Percentiles rank a stretch among this genome's conserved stretches.
phyloP scores from a whole-genome alignment of 1,284 basidiomycete species.

The Leucoagaricus sp. region DNA sequence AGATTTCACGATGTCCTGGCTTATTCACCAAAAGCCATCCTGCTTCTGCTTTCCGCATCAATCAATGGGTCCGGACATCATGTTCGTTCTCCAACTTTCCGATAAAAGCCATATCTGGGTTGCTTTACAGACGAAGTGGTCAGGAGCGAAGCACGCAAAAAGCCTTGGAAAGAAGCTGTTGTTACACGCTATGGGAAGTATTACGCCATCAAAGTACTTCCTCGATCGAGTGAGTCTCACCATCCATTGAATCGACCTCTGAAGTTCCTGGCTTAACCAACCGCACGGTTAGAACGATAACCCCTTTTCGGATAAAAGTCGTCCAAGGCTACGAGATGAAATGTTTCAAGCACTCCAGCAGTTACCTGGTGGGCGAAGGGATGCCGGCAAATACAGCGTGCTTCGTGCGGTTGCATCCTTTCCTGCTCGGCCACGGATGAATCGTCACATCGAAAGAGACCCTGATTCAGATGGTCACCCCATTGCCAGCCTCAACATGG shows the following conservation, averaged over 20 bases:
- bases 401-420: slow-evolving; percentile 39
- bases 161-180: slow-evolving; percentile 31
- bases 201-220: slow-evolving; percentile 39
- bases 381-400: slow-evolving; percentile 37
- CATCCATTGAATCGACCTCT: not conserved
- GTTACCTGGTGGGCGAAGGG: slow-evolving; percentile 32
- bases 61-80: slow-evolving; percentile 40
- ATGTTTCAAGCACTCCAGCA: slow-evolving; percentile 20
- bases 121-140: slow-evolving; percentile 41
- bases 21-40: slow-evolving; percentile 26
- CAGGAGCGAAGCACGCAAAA: slow-evolving; percentile 29
- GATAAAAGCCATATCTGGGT: slow-evolving; percentile 39
- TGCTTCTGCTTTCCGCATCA: slow-evolving; percentile 39
- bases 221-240: slow-evolving; percentile 32
- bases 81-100: slow-evolving; percentile 35
- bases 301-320: slow-evolving; percentile 30
- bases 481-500: slow-evolving; percentile 39
- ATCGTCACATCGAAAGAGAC: slow-evolving; percentile 35
- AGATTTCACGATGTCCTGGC: slow-evolving; percentile 31
- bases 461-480: slow-evolving; percentile 36
- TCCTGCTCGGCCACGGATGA: slow-evolving; percentile 36
- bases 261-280: not conserved
- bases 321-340: slow-evolving; percentile 30
- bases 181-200: slow-evolving; percentile 36
- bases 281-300: slow-evolving; percentile 31